A percentile compares a stretch with the other conserved stretches of the same genome.
Evolutionary conservation across 768 basidiomycete genomes (phyloP).

Genomic region (Calocera cornea): DNA sequence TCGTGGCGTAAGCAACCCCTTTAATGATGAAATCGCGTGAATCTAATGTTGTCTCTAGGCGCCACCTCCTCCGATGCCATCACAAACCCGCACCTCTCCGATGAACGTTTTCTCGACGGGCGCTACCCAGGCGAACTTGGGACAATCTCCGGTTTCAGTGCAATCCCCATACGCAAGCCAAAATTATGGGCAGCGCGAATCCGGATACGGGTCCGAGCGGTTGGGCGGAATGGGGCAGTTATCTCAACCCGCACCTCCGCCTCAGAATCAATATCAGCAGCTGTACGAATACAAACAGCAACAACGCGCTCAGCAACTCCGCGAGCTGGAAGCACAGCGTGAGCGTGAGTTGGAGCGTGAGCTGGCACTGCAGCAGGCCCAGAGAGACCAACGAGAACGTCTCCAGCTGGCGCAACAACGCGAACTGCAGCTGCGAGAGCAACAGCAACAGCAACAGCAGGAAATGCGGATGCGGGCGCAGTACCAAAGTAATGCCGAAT

Average conservation of each 20-base stretch:
- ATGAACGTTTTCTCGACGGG: neutral
- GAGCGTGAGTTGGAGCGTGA: neutral
- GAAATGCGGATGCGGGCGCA: neutral
- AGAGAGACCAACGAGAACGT: neutral
- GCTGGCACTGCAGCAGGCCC: neutral
- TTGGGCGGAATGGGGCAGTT: neutral
- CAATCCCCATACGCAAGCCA: neutral
- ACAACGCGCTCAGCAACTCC: neutral
- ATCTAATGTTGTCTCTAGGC: neutral
- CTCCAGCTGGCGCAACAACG: neutral
- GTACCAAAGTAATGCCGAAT: neutral
- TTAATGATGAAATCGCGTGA: neutral
- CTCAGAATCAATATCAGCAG: neutral
- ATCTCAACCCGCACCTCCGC: neutral
- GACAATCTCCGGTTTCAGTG: neutral
- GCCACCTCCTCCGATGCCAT: neutral
- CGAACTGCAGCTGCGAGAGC: neutral
- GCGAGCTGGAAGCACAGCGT: neutral
- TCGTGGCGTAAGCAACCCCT: neutral
- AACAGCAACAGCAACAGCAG: neutral
- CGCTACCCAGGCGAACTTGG: neutral
- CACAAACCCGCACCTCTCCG: neutral
- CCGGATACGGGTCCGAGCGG: neutral
- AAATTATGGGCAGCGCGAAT: neutral
- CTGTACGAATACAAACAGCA: constrained; percentile 3